phyloP scores from a whole-genome alignment of 495 filamentous ascomycete species.

The Penicillium paradoxum region DNA sequence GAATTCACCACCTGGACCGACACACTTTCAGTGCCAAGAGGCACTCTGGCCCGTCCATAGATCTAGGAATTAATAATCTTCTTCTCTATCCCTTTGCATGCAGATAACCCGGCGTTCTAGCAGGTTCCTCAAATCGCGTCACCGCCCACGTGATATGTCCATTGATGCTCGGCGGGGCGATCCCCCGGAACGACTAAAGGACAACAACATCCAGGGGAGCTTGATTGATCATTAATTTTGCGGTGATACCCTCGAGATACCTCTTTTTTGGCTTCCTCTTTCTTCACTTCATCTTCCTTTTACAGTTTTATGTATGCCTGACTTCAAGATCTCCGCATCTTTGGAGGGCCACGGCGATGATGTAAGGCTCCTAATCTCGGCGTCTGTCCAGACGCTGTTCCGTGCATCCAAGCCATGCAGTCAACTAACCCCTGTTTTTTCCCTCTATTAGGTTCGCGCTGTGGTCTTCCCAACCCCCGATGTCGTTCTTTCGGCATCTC shows the following conservation, averaged over 20 bases:
- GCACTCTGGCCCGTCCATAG: neutral
- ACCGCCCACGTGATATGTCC: conserved; percentile 36
- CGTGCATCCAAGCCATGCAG: conserved; percentile 8
- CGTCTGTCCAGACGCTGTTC: conserved; percentile 12
- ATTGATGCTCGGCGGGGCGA: conserved; percentile 25
- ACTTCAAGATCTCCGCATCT: conserved; percentile 79
- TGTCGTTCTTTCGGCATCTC: conserved; percentile 74
- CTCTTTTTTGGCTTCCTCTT: neutral
- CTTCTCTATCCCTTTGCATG: neutral
- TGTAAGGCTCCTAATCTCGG: conserved; percentile 48
- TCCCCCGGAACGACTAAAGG: conserved; percentile 25
- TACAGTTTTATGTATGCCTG: conserved; percentile 45
- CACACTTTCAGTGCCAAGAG: neutral
- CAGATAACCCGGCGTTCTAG: conserved; percentile 18
- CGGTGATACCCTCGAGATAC: neutral
- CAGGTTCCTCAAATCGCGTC: conserved; percentile 21
- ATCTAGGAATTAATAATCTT: neutral
- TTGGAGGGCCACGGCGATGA: conserved; percentile 77
- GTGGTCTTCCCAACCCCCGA: conserved; percentile 74
- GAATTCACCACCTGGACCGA: neutral
- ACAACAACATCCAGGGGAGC: conserved; percentile 18
- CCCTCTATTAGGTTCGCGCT: conserved; percentile 66
- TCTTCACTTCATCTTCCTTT: neutral
- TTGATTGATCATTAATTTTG: conserved; percentile 9
- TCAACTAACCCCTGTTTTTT: conserved; percentile 12